Evolutionary conservation across 345 rosid genomes (phyloP).

Genomic region (Camelina hispida): DNA sequence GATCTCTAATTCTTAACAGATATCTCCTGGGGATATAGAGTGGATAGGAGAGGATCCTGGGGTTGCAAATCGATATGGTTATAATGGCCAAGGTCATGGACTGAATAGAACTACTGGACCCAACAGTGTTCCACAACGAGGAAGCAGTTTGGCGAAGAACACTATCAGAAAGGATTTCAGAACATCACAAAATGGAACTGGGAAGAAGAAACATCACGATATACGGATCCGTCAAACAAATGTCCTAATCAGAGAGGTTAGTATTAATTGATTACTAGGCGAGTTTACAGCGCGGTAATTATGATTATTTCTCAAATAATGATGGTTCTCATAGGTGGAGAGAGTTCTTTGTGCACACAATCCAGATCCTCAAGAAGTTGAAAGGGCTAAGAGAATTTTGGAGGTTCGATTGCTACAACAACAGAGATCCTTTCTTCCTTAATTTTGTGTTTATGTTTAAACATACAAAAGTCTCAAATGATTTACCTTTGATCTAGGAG

Average conservation of each 20-base stretch:
- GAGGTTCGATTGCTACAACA: constrained; percentile 56
- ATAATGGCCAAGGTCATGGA: constrained; percentile 49
- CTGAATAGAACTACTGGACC: constrained; percentile 58
- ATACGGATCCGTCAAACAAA: constrained; percentile 78
- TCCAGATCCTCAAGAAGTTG: constrained; percentile 80
- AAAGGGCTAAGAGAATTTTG: constrained; percentile 76
- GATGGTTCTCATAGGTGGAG: constrained; percentile 64
- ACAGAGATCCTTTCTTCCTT: constrained; percentile 16
- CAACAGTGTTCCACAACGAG: constrained; percentile 61
- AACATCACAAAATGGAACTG: constrained; percentile 74
- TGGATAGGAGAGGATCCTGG: constrained; percentile 77
- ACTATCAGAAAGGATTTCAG: constrained; percentile 72
- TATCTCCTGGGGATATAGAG: constrained; percentile 80
- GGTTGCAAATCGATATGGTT: constrained; percentile 56
- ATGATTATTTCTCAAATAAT: constrained; percentile 11
- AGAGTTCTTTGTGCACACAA: constrained; percentile 67
- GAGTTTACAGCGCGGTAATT: neutral
- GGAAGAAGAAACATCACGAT: constrained; percentile 65
- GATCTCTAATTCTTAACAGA: constrained; percentile 47
- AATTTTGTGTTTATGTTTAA: neutral
- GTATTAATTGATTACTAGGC: constrained; percentile 28
- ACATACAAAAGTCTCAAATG: neutral
- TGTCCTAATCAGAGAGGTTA: constrained; percentile 73
- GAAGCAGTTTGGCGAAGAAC: constrained; percentile 59
- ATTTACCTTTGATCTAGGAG: constrained; percentile 53